Evolutionary conservation across 768 basidiomycete species (phyloP).

Genomic region (Hydnomerulius pinastri): DNA sequence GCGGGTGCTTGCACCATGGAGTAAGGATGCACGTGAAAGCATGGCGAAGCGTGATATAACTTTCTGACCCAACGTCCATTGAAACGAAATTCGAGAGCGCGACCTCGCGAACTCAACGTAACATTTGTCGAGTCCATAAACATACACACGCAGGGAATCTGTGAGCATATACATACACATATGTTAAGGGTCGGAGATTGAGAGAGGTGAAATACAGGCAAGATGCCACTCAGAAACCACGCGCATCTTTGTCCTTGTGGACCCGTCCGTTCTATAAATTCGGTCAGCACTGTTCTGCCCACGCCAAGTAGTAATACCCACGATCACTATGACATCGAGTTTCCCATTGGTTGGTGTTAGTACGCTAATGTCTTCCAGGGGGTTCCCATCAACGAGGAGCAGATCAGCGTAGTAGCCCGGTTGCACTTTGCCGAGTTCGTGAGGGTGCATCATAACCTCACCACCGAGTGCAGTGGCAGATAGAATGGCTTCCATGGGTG

Average conservation of each 20-base stretch:
- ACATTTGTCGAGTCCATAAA: too few species aligned
- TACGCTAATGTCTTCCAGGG: conserved; percentile 36
- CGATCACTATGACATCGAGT: conserved; percentile 37
- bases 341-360: conserved; percentile 32
- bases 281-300: conserved; percentile 2
- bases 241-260: conserved; percentile 14
- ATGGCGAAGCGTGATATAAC: too few species aligned
- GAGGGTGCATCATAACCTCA: conserved; percentile 36
- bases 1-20: too few species aligned
- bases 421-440: conserved; percentile 39
- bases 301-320: conserved; percentile 12
- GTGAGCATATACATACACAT: too few species aligned
- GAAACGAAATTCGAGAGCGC: too few species aligned
- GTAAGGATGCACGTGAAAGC: too few species aligned
- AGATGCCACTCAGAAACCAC: conserved; percentile 1
- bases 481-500: conserved; percentile 40
- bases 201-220: too few species aligned
- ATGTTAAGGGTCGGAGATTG: too few species aligned
- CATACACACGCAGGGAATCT: too few species aligned
- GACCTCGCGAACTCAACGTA: too few species aligned
- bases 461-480: conserved; percentile 38
- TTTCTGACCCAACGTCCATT: too few species aligned
- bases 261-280: conserved; percentile 26
- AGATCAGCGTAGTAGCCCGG: conserved; percentile 40
- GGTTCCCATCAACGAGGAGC: conserved; percentile 37